Evolutionary conservation across 192 early-diverging fungal genomes (phyloP), one percentile per base, ranked within the genome.

Genomic region (Pilobolus umbonatus): DNA sequence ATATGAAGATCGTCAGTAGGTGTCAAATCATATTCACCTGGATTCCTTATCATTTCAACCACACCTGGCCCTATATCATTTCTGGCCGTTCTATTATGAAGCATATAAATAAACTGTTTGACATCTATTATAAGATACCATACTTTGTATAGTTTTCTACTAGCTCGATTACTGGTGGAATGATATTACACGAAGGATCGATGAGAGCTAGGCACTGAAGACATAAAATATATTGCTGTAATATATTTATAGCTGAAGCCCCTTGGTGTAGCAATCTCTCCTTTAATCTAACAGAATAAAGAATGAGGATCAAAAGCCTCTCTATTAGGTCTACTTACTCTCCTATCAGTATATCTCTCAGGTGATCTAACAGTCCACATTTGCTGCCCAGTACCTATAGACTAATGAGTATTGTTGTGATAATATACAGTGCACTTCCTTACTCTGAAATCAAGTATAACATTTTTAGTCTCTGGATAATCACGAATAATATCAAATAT

Each of bases 131-230:
- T 30, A 9, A 8, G 9, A 34, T 14, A 31, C 10, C 38, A 2
- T 63, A 55, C 62, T 32, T 64, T 42, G 46, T 48, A 30, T 64
- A 64, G 6, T 29, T 19, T 28, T 64, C 62, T 5, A 64, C 34
- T 5, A 45, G 17, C 6, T 56, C 50, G 26, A 56, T 40, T 5
- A 64, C n/a, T 9, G 54, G 50, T 4, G 35, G 6, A 15, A 64
- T 32, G 11, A 53, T 38, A 17, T 22, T 34, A 38, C 62, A 64
- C 2, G 42, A 45, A 24, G 62, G 62, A 22, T 64, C 62, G 6
- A 64, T 39, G 8, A 45, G 29, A 17, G 38, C 26, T 15, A 64
- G 30, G 7, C 31, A 45, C 19, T 43, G 52, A 4, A 64, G 55
- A 57, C 62, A 64, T 34, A 28, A 26, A 14, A 55, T 39, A 38